Conservation (phyloP, 805 yeast species). For the Metschnikowia kunwiensis region DNA sequence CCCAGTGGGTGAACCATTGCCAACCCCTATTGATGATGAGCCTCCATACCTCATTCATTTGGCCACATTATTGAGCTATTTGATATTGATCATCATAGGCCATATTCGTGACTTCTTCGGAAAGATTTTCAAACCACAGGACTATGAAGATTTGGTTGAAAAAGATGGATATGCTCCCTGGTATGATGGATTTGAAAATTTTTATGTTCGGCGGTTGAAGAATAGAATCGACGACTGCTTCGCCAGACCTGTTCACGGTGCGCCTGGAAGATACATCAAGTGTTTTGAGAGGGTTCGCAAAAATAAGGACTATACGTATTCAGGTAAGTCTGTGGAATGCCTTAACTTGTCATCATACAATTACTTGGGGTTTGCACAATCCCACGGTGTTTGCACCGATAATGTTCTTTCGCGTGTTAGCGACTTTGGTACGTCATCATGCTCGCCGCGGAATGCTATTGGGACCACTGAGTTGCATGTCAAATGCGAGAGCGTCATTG, state of each 20-base stretch:
- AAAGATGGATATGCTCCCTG: conserved; percentile 93
- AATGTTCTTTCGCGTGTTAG: conserved; percentile 60
- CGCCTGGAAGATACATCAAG: conserved; percentile 88
- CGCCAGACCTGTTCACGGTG: conserved; percentile 94
- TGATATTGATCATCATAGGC: conserved; percentile 82
- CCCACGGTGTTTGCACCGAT: conserved; percentile 87
- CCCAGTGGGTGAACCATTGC: conserved; percentile 54
- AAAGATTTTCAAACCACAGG: conserved; percentile 62
- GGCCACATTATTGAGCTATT: conserved; percentile 80
- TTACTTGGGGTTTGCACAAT: conserved; percentile 95
- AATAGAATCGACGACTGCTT: conserved; percentile 91
- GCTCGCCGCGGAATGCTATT: conserved; percentile 69
- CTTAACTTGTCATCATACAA: conserved; percentile 88
- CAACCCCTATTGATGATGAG: conserved; percentile 70
- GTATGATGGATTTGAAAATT: conserved; percentile 89
- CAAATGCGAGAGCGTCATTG: conserved; percentile 72
- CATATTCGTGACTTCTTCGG: conserved; percentile 89
- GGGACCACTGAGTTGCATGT: conserved; percentile 77
- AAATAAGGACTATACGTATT: conserved; percentile 60
- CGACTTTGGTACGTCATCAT: conserved; percentile 72
- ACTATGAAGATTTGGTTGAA: conserved; percentile 65
- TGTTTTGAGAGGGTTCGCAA: conserved; percentile 79
- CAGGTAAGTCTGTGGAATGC: conserved; percentile 75
- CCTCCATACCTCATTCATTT: conserved; percentile 81
- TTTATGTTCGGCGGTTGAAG: conserved; percentile 89